Percentiles rank a stretch among this genome's conserved stretches.
phyloP scores from a whole-genome alignment of 768 basidiomycete species.

The Leccinum rimulosum region DNA sequence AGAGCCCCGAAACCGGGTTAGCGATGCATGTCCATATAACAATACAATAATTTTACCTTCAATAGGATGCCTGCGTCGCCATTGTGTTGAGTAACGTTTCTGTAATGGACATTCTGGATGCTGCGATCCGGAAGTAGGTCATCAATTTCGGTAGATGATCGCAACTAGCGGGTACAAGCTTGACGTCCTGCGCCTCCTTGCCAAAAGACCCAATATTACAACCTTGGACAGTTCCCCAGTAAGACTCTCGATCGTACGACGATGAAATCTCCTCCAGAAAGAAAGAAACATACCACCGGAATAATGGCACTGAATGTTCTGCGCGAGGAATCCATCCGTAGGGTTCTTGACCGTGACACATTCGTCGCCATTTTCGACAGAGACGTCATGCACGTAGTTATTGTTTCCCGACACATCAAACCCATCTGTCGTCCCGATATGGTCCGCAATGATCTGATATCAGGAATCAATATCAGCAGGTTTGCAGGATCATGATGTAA shows the following conservation, averaged over 20 bases:
- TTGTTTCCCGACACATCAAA: conserved; percentile 27
- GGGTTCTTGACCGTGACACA: conserved; percentile 36
- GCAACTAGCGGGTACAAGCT: background rate
- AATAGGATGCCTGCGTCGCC: conserved; percentile 3
- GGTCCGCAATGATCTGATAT: conserved; percentile 8
- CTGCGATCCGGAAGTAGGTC: background rate
- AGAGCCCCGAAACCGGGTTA: background rate
- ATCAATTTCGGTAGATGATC: background rate
- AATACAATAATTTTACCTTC: conserved; percentile 5
- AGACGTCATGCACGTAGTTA: conserved; percentile 34
- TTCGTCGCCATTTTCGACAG: conserved; percentile 33
- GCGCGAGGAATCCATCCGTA: conserved; percentile 17
- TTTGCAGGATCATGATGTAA: background rate
- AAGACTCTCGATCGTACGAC: background rate
- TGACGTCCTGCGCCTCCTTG: background rate
- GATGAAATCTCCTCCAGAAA: background rate
- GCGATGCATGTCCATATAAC: background rate
- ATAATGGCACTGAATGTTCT: conserved; percentile 14
- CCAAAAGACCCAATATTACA: conserved; percentile 18
- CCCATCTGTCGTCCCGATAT: conserved; percentile 12
- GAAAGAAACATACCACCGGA: conserved; percentile 3
- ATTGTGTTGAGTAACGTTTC: background rate
- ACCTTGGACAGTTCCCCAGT: conserved; percentile 3
- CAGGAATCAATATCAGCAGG: background rate
- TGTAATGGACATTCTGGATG: conserved; percentile 11